phyloP scores from a whole-genome alignment of 768 basidiomycete genomes.

The Panus rudis region DNA sequence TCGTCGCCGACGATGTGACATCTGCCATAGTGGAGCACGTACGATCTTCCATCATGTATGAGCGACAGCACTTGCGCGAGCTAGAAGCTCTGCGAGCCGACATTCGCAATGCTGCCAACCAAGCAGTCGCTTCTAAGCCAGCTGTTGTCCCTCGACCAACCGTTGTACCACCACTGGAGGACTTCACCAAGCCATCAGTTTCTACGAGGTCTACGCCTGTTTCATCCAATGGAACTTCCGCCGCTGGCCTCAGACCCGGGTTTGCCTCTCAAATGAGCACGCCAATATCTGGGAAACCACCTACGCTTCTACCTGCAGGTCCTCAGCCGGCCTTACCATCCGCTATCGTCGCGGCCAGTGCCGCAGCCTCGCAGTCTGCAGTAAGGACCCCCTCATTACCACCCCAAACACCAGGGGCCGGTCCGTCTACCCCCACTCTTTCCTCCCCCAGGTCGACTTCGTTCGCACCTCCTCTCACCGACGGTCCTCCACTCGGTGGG shows the following conservation, averaged over 20 bases:
- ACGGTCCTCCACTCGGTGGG: conserved; percentile 53
- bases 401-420: conserved; percentile 48
- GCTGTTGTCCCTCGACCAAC: conserved; percentile 55
- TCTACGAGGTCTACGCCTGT: no score
- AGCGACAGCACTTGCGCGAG: conserved; percentile 81
- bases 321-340: conserved; percentile 1
- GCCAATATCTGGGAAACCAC: conserved; percentile 2
- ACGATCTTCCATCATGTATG: conserved; percentile 86
- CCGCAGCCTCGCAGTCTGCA: background rate
- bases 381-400: conserved; percentile 15
- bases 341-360: background rate
- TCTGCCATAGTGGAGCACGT: conserved; percentile 89
- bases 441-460: conserved; percentile 23
- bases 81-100: conserved; percentile 79
- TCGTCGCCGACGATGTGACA: conserved; percentile 88
- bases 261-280: background rate
- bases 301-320: background rate
- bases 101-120: conserved; percentile 60
- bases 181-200: conserved; percentile 40
- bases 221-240: no score
- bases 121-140: conserved; percentile 37
- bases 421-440: conserved; percentile 41
- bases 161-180: conserved; percentile 58
- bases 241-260: conserved; percentile 18
- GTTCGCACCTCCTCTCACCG: conserved; percentile 22